Evolutionary conservation across 129 eudicot species (phyloP).

Genomic region (Mikania micrantha): DNA sequence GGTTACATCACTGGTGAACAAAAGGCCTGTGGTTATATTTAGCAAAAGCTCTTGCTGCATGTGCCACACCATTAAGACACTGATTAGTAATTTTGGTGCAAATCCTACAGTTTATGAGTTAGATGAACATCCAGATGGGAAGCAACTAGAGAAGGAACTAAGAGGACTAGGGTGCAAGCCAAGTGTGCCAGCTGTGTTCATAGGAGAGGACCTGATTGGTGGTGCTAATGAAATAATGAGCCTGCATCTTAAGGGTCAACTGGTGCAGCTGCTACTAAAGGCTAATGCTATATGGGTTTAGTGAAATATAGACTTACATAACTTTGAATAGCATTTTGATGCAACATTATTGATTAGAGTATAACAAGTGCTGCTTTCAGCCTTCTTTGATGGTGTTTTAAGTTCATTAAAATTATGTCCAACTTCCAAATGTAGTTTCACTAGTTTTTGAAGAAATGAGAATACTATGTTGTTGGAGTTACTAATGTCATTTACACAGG

Average conservation of each 20-base stretch:
- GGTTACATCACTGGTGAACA: slow-evolving; percentile 30
- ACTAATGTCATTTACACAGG: background rate
- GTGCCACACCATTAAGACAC: slow-evolving; percentile 48
- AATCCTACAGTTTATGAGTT: slow-evolving; percentile 52
- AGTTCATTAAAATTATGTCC: slow-evolving; percentile 2
- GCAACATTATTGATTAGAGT: slow-evolving; percentile 9
- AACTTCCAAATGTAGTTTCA: slow-evolving; percentile 17
- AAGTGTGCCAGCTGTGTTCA: slow-evolving; percentile 60
- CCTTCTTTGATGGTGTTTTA: slow-evolving; percentile 4
- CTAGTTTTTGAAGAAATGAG: slow-evolving; percentile 16
- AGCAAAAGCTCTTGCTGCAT: slow-evolving; percentile 56
- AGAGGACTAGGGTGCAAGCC: slow-evolving; percentile 38
- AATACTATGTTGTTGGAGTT: slow-evolving; percentile 3
- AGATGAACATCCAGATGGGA: slow-evolving; percentile 50
- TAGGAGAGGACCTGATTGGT: slow-evolving; percentile 47
- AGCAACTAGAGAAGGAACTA: slow-evolving; percentile 41
- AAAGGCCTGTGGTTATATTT: slow-evolving; percentile 55
- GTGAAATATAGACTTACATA: background rate
- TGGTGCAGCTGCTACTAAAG: slow-evolving; percentile 45
- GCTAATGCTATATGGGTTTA: slow-evolving; percentile 46
- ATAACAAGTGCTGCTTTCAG: background rate
- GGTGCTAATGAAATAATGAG: slow-evolving; percentile 72
- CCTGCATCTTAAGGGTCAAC: slow-evolving; percentile 50
- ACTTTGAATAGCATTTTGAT: background rate
- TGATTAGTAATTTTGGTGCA: slow-evolving; percentile 53